Conservation (phyloP, 768 basidiomycete genomes). For the Thelephora ganbajun region DNA sequence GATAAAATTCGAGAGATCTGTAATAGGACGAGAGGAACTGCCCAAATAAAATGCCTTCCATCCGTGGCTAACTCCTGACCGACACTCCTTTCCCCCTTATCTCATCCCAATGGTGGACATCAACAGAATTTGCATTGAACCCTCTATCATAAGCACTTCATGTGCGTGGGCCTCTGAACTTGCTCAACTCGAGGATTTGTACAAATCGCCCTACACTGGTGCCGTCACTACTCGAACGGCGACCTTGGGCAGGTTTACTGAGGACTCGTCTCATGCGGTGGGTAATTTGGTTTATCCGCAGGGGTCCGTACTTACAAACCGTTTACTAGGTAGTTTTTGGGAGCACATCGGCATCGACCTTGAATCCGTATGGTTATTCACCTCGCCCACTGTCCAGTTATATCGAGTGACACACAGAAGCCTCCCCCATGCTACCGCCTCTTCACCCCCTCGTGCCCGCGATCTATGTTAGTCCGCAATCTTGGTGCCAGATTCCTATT, state of each 20-base stretch:
- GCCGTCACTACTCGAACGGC: conserved; percentile 75
- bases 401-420: conserved; percentile 40
- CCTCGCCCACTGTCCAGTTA: conserved; percentile 60
- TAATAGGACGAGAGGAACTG: conserved; percentile 88
- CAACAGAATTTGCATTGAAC: conserved; percentile 39
- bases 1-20: conserved; percentile 89
- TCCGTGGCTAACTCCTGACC: background rate
- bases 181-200: conserved; percentile 49
- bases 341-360: conserved; percentile 34
- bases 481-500: too few species aligned
- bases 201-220: conserved; percentile 52
- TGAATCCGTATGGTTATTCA: conserved; percentile 85
- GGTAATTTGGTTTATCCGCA: conserved; percentile 7
- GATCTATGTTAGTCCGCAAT: too few species aligned
- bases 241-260: conserved; percentile 56
- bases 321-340: conserved; percentile 45
- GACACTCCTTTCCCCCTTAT: background rate
- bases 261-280: conserved; percentile 51
- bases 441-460: too few species aligned
- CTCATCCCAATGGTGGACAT: conserved; percentile 37
- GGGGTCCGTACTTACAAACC: background rate
- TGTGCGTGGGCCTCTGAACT: conserved; percentile 71
- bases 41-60: conserved; percentile 39
- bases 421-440: conserved; percentile 20
- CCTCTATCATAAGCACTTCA: conserved; percentile 67